These are phyloP conservation scores for Boechera stricta DNA, from an alignment of 345 rosid genomes.

Conservation along the genomic window DNA sequence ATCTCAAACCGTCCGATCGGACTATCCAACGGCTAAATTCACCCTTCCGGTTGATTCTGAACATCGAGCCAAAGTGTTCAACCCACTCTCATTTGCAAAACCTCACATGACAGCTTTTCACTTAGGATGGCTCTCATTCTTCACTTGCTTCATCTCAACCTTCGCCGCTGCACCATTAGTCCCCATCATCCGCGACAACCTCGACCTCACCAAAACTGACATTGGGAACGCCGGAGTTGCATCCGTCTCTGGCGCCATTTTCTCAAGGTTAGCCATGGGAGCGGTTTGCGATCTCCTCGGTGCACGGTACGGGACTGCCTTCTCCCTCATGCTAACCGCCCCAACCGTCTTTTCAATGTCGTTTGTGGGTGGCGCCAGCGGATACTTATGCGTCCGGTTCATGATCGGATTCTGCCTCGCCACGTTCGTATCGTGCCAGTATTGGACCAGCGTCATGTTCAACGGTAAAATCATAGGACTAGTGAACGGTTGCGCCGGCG, in stretches of 20 bases:
- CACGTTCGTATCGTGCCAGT: conserved; percentile 85
- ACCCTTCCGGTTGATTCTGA: conserved; percentile 76
- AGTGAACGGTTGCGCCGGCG: conserved; percentile 80
- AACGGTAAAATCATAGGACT: conserved; percentile 80
- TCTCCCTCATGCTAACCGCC: conserved; percentile 73
- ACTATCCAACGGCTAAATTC: conserved; percentile 61
- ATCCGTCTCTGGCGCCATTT: conserved; percentile 80
- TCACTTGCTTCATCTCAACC: conserved; percentile 82
- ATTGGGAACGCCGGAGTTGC: conserved; percentile 88
- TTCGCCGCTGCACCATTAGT: conserved; percentile 88
- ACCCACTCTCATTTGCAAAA: conserved; percentile 63
- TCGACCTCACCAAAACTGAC: conserved; percentile 63
- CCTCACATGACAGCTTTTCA: conserved; percentile 93
- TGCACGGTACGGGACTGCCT: conserved; percentile 73
- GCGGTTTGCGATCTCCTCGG: conserved; percentile 81
- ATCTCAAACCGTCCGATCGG: neutral
- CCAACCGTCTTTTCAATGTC: conserved; percentile 88
- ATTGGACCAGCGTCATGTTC: conserved; percentile 92
- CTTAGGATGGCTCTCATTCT: conserved; percentile 86
- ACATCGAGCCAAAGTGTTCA: conserved; percentile 76
- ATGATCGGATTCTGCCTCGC: conserved; percentile 93
- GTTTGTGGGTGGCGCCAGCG: conserved; percentile 57
- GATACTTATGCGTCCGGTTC: conserved; percentile 72
- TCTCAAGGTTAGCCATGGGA: conserved; percentile 82
- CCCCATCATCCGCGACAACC: conserved; percentile 83